Percentiles rank a stretch among this genome's conserved stretches.
phyloP scores from a whole-genome alignment of 2,329 filamentous ascomycete genomes.

The Ophiosphaerella narmari region DNA sequence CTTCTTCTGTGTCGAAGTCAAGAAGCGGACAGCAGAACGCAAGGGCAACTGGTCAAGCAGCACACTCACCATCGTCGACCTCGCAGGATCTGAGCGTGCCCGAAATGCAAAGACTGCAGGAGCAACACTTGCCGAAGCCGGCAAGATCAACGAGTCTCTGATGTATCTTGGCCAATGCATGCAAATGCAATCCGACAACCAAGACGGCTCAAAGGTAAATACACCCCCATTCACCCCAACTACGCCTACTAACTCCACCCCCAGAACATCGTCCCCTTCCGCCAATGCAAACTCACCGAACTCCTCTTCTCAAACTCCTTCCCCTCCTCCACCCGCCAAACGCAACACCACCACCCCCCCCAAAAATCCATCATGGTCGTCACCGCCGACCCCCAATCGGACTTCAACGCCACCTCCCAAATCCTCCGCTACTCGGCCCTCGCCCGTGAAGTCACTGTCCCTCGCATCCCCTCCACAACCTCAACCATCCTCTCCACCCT shows the following conservation, averaged over 20 bases:
- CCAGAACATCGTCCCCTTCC: conserved; percentile 71
- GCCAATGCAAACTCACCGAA: conserved; percentile 59
- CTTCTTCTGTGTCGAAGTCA: conserved; percentile 94
- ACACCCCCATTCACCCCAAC: neutral
- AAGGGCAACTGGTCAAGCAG: conserved; percentile 73
- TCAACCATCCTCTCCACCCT: conserved; percentile 63
- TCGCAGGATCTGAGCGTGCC: conserved; percentile 92
- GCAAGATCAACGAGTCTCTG: conserved; percentile 96
- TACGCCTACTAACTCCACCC: conserved; percentile 16
- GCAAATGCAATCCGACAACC: conserved; percentile 87
- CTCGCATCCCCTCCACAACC: conserved; percentile 81
- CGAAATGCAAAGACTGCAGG: conserved; percentile 93
- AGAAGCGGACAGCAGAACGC: conserved; percentile 69
- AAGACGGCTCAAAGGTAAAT: conserved; percentile 71
- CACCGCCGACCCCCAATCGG: conserved; percentile 87
- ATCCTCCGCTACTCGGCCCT: conserved; percentile 93
- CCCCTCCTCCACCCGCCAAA: conserved; percentile 51
- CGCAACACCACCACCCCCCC: conserved; percentile 55
- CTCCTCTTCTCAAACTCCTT: conserved; percentile 58
- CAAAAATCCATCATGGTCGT: conserved; percentile 96
- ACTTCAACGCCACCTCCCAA: conserved; percentile 96
- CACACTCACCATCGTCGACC: conserved; percentile 84
- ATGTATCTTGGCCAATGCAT: conserved; percentile 98
- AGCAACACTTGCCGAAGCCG: conserved; percentile 88
- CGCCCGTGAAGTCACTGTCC: conserved; percentile 89